These are phyloP conservation scores for Cyberlindnera meyerae DNA, from an alignment of 805 yeast species.

Conservation along the genomic window DNA sequence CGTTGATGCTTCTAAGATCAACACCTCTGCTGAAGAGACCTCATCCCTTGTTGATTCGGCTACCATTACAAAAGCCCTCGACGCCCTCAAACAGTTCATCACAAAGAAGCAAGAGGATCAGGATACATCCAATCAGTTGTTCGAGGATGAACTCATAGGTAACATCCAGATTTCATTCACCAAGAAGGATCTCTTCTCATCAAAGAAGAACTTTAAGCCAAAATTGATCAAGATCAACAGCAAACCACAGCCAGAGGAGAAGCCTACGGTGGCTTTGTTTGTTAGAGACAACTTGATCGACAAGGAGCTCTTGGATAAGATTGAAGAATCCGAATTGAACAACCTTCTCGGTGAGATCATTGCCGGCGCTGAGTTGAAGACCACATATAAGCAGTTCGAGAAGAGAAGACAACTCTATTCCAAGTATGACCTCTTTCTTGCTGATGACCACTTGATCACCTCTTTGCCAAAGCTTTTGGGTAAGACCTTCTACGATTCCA, in stretches of 20 bases:
- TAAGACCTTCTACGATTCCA: conserved; percentile 60
- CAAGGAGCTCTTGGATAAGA: conserved; percentile 23
- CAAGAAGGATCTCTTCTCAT: conserved; percentile 58
- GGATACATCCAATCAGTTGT: conserved; percentile 42
- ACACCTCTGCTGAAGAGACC: background rate
- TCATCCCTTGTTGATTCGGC: conserved; percentile 24
- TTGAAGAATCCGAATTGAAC: conserved; percentile 26
- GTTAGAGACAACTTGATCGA: conserved; percentile 58
- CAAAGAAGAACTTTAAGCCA: conserved; percentile 42
- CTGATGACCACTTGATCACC: conserved; percentile 78
- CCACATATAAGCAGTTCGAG: conserved; percentile 84
- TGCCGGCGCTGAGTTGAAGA: conserved; percentile 70
- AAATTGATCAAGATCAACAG: conserved; percentile 35
- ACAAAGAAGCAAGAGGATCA: conserved; percentile 30
- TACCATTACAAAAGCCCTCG: conserved; percentile 46
- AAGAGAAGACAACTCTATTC: conserved; percentile 69
- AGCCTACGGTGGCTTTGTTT: conserved; percentile 54
- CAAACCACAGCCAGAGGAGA: conserved; percentile 33
- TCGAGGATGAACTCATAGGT: conserved; percentile 46
- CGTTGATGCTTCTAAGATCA: conserved; percentile 11
- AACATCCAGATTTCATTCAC: conserved; percentile 57
- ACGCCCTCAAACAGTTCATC: conserved; percentile 61
- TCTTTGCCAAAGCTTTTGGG: conserved; percentile 82
- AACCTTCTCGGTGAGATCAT: conserved; percentile 45
- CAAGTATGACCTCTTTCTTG: conserved; percentile 71